These are phyloP conservation scores for Desmodesmus armatus DNA, from an alignment of 139 green algal species.

Conservation along the genomic window DNA sequence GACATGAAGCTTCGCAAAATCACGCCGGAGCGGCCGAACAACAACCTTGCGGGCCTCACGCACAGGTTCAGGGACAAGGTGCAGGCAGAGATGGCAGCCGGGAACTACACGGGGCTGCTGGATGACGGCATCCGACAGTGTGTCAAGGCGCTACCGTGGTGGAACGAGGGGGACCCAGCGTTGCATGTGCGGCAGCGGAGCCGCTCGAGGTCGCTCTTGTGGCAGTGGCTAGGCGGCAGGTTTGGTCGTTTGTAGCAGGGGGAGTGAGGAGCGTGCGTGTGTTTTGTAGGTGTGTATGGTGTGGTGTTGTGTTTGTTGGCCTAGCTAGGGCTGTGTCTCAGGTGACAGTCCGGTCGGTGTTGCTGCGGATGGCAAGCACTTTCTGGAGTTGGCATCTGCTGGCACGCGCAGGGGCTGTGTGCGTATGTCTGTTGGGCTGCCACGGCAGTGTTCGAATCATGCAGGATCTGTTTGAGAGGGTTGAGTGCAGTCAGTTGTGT, in stretches of 20 bases:
- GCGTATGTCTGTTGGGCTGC: too few relatives aligned
- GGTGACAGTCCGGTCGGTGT: too few relatives aligned
- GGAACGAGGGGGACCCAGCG: slow-evolving; percentile 13
- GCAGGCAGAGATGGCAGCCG: slow-evolving; percentile 21
- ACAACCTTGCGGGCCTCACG: slow-evolving; percentile 36
- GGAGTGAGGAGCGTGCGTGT: neutral
- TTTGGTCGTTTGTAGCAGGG: neutral
- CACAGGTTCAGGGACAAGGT: slow-evolving; percentile 46
- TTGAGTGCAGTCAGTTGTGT: too few relatives aligned
- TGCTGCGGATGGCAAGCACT: too few relatives aligned
- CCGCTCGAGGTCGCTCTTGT: neutral
- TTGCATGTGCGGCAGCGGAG: neutral
- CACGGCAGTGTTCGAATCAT: too few relatives aligned
- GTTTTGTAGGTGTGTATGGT: too few relatives aligned
- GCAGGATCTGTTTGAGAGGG: too few relatives aligned
- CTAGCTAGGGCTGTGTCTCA: too few relatives aligned
- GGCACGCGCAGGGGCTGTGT: too few relatives aligned
- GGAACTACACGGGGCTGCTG: slow-evolving; percentile 20
- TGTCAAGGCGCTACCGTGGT: slow-evolving; percentile 40
- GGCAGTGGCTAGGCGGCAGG: neutral
- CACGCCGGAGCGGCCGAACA: slow-evolving; percentile 32
- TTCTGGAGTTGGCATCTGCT: too few relatives aligned
- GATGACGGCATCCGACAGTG: slow-evolving; percentile 40
- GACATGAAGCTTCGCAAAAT: neutral
- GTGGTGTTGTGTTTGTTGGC: too few relatives aligned